Conservation (phyloP, 768 basidiomycete genomes). For the Omphalotus guepiniiformis region DNA sequence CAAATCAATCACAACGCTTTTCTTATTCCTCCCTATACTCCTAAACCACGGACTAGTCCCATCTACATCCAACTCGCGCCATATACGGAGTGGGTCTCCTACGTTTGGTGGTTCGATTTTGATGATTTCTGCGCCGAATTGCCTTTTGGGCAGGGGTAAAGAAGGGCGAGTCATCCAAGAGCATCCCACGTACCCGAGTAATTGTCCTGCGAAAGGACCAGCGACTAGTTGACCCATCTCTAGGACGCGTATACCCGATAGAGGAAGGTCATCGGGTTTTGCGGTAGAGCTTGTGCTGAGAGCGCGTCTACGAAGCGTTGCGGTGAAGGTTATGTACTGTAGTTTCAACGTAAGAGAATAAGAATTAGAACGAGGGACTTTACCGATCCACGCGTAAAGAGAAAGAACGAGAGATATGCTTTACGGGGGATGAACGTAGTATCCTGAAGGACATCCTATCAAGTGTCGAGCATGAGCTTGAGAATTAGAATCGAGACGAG, state of each 20-base stretch:
- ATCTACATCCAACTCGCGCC: constrained; percentile 68
- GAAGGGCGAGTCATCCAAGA: background rate
- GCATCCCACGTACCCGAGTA: constrained; percentile 54
- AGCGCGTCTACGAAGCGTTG: no score
- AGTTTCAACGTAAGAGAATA: no score
- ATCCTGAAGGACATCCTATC: no score
- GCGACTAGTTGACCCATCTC: constrained; percentile 72
- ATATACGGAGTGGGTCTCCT: constrained; percentile 67
- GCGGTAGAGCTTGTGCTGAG: constrained; percentile 15
- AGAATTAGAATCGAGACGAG: no score
- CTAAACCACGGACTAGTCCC: constrained; percentile 74
- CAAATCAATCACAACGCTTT: constrained; percentile 66
- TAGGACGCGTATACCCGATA: constrained; percentile 59
- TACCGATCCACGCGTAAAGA: no score
- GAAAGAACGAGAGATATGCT: no score
- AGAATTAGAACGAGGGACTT: no score
- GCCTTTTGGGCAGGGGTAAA: constrained; percentile 15
- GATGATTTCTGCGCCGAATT: constrained; percentile 71
- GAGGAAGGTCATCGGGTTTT: constrained; percentile 37
- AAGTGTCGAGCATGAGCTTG: no score
- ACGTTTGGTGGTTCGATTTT: constrained; percentile 61
- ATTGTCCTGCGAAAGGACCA: constrained; percentile 68
- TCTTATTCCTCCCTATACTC: constrained; percentile 69
- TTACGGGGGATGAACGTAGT: no score
- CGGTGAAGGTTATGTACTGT: background rate